Percentiles rank a stretch among this genome's conserved stretches.
phyloP scores from a whole-genome alignment of 2,329 filamentous ascomycete species.

The Tolypocladium pustulatum region DNA sequence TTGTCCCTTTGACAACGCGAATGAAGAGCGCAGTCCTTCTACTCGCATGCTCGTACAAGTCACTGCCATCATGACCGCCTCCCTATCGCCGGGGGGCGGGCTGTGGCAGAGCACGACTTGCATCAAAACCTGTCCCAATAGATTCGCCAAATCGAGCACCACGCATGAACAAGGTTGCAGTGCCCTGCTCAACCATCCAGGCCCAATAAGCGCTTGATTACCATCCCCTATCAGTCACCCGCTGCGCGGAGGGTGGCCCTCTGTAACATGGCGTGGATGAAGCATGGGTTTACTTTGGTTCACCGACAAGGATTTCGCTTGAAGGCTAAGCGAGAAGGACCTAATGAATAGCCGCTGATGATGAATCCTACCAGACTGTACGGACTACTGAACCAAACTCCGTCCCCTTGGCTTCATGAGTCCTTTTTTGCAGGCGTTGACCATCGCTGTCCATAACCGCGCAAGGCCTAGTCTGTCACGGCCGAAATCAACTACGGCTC shows the following conservation, averaged over 20 bases:
- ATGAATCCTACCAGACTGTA: not conserved
- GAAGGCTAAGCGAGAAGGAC: not conserved
- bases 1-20: too few relatives aligned
- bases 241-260: not conserved
- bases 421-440: not conserved
- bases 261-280: not conserved
- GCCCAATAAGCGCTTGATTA: not conserved
- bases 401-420: not conserved
- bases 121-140: not conserved
- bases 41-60: not conserved
- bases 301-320: not conserved
- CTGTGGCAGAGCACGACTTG: not conserved
- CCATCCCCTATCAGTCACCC: not conserved
- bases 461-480: not conserved
- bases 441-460: not conserved
- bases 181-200: not conserved
- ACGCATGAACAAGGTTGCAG: not conserved
- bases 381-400: not conserved
- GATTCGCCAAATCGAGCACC: not conserved
- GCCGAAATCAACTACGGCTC: not conserved
- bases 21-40: not conserved
- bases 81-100: not conserved
- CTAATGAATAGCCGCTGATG: not conserved
- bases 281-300: not conserved
- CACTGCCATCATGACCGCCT: not conserved